A percentile compares a stretch with the other conserved stretches of the same genome.
These are phyloP conservation scores for Cladosporium sp. DNA, from an alignment of 2,329 filamentous ascomycete species.

Conservation along the genomic window DNA sequence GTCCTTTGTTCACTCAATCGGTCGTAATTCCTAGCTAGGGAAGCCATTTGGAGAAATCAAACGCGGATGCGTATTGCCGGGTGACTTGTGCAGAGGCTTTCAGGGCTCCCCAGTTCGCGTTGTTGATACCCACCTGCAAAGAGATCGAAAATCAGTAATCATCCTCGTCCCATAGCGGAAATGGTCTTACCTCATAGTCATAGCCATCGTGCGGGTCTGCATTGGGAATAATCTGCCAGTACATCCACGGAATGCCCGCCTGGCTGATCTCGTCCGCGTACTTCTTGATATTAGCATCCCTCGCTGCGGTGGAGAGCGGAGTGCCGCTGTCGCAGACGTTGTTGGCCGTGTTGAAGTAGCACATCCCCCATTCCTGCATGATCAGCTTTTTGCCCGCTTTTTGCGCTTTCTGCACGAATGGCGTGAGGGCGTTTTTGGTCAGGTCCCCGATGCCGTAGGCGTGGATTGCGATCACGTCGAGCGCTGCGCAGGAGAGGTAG, in stretches of 20 bases:
- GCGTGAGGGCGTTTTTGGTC: slow-evolving; percentile 27
- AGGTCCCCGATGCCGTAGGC: slow-evolving; percentile 36
- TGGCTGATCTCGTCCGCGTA: slow-evolving; percentile 36
- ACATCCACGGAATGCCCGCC: slow-evolving; percentile 40
- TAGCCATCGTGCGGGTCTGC: slow-evolving; percentile 36
- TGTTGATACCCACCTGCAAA: slow-evolving; percentile 23
- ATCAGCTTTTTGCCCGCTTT: slow-evolving; percentile 39
- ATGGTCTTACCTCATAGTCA: slow-evolving; percentile 39
- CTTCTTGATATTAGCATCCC: slow-evolving; percentile 34
- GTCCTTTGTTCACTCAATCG: too few species aligned
- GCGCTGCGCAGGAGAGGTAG: slow-evolving; percentile 29
- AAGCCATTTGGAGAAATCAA: slow-evolving; percentile 25
- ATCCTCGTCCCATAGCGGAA: not conserved
- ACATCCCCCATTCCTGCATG: slow-evolving; percentile 38
- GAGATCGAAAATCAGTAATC: not conserved
- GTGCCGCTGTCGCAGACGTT: slow-evolving; percentile 31
- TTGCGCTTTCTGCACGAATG: slow-evolving; percentile 34
- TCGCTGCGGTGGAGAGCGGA: slow-evolving; percentile 9
- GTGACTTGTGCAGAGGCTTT: slow-evolving; percentile 19
- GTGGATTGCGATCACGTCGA: slow-evolving; percentile 33
- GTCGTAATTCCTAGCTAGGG: not conserved
- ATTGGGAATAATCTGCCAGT: slow-evolving; percentile 42
- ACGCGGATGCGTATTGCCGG: slow-evolving; percentile 13
- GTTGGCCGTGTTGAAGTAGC: slow-evolving; percentile 36
- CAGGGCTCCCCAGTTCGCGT: slow-evolving; percentile 31